Evolutionary conservation across 1,284 basidiomycete genomes (phyloP).

Genomic region (Lentinula novae-zelandiae): DNA sequence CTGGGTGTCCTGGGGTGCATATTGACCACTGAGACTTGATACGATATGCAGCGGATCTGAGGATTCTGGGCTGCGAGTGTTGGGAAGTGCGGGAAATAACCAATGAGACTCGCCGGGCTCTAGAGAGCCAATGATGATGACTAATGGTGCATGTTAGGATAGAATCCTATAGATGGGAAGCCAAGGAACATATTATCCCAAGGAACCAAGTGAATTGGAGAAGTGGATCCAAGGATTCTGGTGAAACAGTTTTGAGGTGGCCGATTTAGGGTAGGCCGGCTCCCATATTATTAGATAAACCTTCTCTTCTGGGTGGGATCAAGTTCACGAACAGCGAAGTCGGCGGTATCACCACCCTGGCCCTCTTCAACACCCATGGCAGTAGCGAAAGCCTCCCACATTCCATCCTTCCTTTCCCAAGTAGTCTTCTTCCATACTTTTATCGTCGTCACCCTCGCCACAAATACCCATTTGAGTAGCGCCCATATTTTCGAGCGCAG

Average conservation of each 20-base stretch:
- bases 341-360: constrained; percentile 89
- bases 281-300: constrained; percentile 47
- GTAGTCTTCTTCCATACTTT: constrained; percentile 99
- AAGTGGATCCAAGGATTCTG: neutral
- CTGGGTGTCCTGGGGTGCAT: constrained; percentile 16
- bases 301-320: constrained; percentile 73
- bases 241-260: neutral
- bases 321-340: constrained; percentile 89
- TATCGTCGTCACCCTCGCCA: constrained; percentile 98
- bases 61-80: neutral
- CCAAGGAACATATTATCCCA: too few relatives aligned
- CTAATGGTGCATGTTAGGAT: neutral
- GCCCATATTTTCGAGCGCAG: constrained; percentile 74
- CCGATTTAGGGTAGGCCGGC: too few relatives aligned
- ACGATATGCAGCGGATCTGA: constrained; percentile 14
- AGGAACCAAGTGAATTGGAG: neutral
- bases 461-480: constrained; percentile 85
- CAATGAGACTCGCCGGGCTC: neutral
- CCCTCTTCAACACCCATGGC: constrained; percentile 92
- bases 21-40: constrained; percentile 19
- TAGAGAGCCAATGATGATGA: neutral
- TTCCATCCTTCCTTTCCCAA: constrained; percentile 97
- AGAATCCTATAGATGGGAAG: too few relatives aligned
- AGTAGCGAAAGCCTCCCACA: constrained; percentile 88
- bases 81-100: too few relatives aligned